phyloP scores from a whole-genome alignment of 306 rosid species.

The Datisca glomerata region DNA sequence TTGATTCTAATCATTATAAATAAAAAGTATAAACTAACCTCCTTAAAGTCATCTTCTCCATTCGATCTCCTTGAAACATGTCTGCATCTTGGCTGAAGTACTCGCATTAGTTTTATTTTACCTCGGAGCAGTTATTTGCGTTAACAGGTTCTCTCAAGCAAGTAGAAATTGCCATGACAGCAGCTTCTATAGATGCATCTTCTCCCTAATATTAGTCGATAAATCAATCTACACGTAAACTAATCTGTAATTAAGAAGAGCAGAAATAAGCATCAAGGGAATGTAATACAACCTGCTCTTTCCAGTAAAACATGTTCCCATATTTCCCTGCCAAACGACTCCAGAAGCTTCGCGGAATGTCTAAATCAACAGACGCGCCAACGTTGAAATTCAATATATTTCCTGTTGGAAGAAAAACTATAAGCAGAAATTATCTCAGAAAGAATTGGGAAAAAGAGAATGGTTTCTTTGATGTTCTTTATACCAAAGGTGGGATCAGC shows the following conservation, averaged over 20 bases:
- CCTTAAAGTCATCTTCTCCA: too few species aligned
- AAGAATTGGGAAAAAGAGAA: conserved; percentile 1
- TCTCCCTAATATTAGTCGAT: conserved; percentile 57
- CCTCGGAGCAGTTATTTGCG: conserved; percentile 73
- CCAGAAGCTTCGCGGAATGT: conserved; percentile 92
- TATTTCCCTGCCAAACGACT: conserved; percentile 93
- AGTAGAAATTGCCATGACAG: conserved; percentile 73
- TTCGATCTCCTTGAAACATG: too few species aligned
- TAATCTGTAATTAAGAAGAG: background rate
- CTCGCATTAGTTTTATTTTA: too few species aligned
- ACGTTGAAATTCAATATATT: conserved; percentile 90
- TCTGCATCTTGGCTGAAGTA: too few species aligned
- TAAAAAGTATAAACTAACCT: too few species aligned
- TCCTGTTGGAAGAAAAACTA: conserved; percentile 37
- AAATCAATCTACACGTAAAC: background rate
- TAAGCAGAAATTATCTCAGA: conserved; percentile 4
- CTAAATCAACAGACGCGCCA: conserved; percentile 76
- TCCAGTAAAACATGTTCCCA: conserved; percentile 92
- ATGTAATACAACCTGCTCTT: conserved; percentile 98
- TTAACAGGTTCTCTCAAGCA: conserved; percentile 91
- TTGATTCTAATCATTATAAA: too few species aligned
- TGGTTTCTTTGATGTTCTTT: background rate
- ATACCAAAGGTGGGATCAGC: conserved; percentile 99
- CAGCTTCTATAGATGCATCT: conserved; percentile 88
- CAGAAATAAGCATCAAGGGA: too few species aligned